A percentile compares a stretch with the other conserved stretches of the same genome.
phyloP scores from a whole-genome alignment of 371 early-diverging fungal genomes.

The Capillidium heterosporum region DNA sequence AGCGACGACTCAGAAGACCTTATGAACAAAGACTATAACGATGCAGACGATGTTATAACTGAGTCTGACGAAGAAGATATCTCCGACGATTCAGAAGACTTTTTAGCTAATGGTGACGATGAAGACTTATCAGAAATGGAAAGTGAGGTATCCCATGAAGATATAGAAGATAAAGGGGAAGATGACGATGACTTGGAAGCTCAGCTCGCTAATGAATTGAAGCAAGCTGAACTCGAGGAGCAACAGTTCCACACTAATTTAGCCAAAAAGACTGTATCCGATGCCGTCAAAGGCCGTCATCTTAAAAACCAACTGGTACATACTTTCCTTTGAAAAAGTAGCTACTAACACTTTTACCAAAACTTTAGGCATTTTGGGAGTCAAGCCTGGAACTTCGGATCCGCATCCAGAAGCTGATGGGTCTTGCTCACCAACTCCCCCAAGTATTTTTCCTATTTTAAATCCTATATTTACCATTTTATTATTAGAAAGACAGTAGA shows the following conservation, averaged over 20 bases:
- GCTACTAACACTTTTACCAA: not conserved
- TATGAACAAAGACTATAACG: constrained; percentile 11
- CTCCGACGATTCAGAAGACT: constrained; percentile 9
- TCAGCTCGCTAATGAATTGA: constrained; percentile 43
- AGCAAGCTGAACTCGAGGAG: constrained; percentile 61
- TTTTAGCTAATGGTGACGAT: no score
- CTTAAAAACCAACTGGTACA: constrained; percentile 48
- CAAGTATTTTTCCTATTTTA: constrained; percentile 20
- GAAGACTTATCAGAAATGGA: constrained; percentile 9
- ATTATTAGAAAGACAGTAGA: no score
- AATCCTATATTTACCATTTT: no score
- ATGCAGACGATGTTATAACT: constrained; percentile 11
- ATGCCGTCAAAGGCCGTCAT: constrained; percentile 76
- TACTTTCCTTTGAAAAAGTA: not conserved
- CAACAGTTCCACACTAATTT: constrained; percentile 28
- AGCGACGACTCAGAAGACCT: constrained; percentile 21
- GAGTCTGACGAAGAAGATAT: constrained; percentile 10
- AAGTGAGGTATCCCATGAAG: constrained; percentile 13
- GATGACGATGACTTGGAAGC: constrained; percentile 17
- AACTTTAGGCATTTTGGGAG: constrained; percentile 57
- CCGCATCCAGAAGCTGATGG: constrained; percentile 61
- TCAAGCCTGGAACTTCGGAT: constrained; percentile 72
- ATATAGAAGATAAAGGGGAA: constrained; percentile 15
- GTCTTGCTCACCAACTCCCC: constrained; percentile 65
- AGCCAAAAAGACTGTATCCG: constrained; percentile 47